Evolutionary conservation across 805 yeast genomes (phyloP).

Genomic region (Starmerella sirachaensis): DNA sequence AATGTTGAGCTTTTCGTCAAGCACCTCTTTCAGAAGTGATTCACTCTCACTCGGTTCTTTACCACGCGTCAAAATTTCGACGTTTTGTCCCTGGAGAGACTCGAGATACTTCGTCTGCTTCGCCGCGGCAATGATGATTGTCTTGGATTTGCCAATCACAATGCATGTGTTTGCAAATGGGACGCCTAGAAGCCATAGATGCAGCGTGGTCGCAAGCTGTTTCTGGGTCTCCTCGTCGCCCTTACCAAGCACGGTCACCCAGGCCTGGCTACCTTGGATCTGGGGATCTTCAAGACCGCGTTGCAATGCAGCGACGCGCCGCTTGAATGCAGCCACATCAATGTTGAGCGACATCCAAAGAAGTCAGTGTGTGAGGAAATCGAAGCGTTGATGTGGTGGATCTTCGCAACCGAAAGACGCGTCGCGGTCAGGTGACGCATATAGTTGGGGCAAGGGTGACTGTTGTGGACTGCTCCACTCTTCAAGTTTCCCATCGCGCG

Average conservation of each 20-base stretch:
- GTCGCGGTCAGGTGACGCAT: slow-evolving; percentile 2
- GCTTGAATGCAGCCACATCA: slow-evolving; percentile 26
- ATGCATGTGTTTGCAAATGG: slow-evolving; percentile 90
- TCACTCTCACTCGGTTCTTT: slow-evolving; percentile 72
- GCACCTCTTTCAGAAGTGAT: slow-evolving; percentile 47
- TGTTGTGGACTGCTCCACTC: no score
- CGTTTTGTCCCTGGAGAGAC: slow-evolving; percentile 39
- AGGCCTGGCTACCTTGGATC: slow-evolving; percentile 37
- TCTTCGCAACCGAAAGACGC: slow-evolving; percentile 5
- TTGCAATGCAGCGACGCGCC: slow-evolving; percentile 27
- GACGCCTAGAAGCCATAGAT: slow-evolving; percentile 79
- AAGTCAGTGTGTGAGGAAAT: not conserved
- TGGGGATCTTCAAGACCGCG: slow-evolving; percentile 22
- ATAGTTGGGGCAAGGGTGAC: no score
- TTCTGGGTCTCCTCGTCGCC: slow-evolving; percentile 81
- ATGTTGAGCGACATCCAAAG: slow-evolving; percentile 20
- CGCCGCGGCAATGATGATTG: slow-evolving; percentile 61
- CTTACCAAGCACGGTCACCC: slow-evolving; percentile 69
- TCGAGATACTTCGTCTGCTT: slow-evolving; percentile 74
- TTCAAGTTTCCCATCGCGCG: no score
- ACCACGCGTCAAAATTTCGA: slow-evolving; percentile 57
- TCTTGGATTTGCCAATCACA: slow-evolving; percentile 46
- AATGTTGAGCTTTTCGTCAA: slow-evolving; percentile 26
- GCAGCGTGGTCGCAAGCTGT: slow-evolving; percentile 74
- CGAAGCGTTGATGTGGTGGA: no score